These are phyloP conservation scores for Fagopyrum homotropicum DNA, from an alignment of 148 eudicot species.

Conservation along the genomic window DNA sequence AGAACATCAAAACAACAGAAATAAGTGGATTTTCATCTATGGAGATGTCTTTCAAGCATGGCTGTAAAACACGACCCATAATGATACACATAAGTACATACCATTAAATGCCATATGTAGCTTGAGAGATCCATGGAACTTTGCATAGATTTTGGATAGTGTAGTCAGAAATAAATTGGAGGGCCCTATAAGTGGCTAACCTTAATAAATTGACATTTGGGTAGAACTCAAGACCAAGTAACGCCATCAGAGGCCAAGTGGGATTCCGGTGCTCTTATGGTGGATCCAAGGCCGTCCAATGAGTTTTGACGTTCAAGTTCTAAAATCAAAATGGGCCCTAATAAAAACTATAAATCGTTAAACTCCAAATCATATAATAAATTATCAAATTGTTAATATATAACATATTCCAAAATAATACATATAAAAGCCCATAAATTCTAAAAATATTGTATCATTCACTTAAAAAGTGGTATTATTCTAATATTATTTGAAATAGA, in stretches of 20 bases:
- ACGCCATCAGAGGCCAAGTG: constrained; percentile 39
- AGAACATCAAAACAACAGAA: constrained; percentile 64
- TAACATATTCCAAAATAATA: too few relatives aligned
- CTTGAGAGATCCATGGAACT: constrained; percentile 20
- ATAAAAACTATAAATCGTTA: too few relatives aligned
- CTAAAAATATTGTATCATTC: too few relatives aligned
- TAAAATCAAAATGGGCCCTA: too few relatives aligned
- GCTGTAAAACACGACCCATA: constrained; percentile 63
- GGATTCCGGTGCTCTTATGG: constrained; percentile 53
- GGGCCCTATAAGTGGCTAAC: constrained; percentile 74
- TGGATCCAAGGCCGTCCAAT: constrained; percentile 19
- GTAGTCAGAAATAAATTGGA: constrained; percentile 60
- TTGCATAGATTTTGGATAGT: constrained; percentile 33
- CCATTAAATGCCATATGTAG: constrained; percentile 38
- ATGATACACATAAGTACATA: constrained; percentile 33
- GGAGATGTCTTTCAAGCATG: constrained; percentile 39
- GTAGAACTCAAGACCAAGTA: constrained; percentile 55
- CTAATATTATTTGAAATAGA: too few relatives aligned
- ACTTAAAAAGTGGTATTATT: too few relatives aligned
- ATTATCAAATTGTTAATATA: too few relatives aligned
- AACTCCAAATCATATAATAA: too few relatives aligned
- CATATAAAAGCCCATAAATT: too few relatives aligned
- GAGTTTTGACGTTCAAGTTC: too few relatives aligned
- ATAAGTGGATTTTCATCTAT: constrained; percentile 45
- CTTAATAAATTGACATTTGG: constrained; percentile 44